Evolutionary conservation across 2,329 filamentous ascomycete species (phyloP).

Genomic region (Chaetomium sp.): DNA sequence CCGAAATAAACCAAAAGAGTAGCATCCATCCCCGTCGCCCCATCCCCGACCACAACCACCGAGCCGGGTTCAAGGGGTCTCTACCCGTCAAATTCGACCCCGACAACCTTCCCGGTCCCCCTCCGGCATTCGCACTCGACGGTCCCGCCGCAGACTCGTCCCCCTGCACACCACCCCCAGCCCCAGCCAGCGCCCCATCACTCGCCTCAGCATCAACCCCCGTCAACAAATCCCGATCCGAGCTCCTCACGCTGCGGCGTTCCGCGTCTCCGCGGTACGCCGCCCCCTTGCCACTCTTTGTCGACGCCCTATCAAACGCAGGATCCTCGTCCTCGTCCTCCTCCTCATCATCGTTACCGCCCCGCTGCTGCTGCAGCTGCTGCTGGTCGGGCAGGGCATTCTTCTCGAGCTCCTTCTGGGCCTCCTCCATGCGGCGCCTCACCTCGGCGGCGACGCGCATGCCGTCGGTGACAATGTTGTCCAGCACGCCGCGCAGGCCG

Average conservation of each 20-base stretch:
- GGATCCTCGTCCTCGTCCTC: slow-evolving; percentile 34
- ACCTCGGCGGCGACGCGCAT: slow-evolving; percentile 96
- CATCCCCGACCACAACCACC: not conserved
- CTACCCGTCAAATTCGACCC: slow-evolving; percentile 38
- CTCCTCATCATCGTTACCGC: slow-evolving; percentile 68
- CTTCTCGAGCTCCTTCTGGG: slow-evolving; percentile 86
- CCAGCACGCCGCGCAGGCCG: slow-evolving; percentile 86
- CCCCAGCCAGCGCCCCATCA: slow-evolving; percentile 27
- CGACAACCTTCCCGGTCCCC: slow-evolving; percentile 32
- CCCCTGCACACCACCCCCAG: slow-evolving; percentile 12
- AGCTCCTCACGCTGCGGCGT: slow-evolving; percentile 64
- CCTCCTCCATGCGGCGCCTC: slow-evolving; percentile 89
- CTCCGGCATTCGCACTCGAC: slow-evolving; percentile 8
- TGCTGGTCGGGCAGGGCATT: slow-evolving; percentile 66
- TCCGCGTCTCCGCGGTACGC: slow-evolving; percentile 60
- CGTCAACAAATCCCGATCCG: slow-evolving; percentile 71
- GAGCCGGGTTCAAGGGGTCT: slow-evolving; percentile 24
- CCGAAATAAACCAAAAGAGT: slow-evolving; percentile 11
- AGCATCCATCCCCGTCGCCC: not conserved
- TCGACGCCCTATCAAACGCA: slow-evolving; percentile 29
- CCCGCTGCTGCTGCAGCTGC: slow-evolving; percentile 63
- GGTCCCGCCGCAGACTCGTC: slow-evolving; percentile 5
- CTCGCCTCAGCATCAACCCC: slow-evolving; percentile 71
- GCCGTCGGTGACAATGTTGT: slow-evolving; percentile 96
- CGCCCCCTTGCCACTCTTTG: not conserved